phyloP scores from a whole-genome alignment of 176 grass and related monocot genomes.

The Oryza nivara region DNA sequence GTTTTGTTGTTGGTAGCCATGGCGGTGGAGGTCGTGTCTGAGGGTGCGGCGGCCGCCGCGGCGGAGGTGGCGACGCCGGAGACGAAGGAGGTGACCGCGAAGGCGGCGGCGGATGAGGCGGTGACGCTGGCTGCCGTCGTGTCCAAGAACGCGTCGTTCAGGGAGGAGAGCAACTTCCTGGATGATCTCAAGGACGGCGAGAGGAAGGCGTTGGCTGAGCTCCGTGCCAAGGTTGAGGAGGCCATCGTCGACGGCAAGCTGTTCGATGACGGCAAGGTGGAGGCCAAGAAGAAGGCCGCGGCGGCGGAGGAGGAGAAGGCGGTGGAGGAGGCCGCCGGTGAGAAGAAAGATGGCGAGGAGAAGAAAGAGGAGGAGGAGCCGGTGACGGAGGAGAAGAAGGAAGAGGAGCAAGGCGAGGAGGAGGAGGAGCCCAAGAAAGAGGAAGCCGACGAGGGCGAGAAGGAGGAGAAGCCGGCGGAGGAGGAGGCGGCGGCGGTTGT shows the following conservation, averaged over 20 bases:
- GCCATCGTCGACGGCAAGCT: conserved; percentile 62
- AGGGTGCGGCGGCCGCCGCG: background rate
- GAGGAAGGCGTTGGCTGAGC: conserved; percentile 75
- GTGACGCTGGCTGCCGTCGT: conserved; percentile 27
- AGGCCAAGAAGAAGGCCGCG: background rate
- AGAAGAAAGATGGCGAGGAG: background rate
- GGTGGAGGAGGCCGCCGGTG: background rate
- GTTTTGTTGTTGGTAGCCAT: background rate
- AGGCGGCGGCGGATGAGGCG: conserved; percentile 25
- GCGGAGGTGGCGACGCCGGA: background rate
- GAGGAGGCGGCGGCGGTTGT: background rate
- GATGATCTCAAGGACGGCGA: conserved; percentile 79
- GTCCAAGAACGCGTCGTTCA: conserved; percentile 66
- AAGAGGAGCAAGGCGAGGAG: conserved; percentile 15
- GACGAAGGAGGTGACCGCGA: conserved; percentile 31
- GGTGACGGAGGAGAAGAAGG: conserved; percentile 25
- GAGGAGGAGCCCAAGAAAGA: conserved; percentile 24
- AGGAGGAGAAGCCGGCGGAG: background rate
- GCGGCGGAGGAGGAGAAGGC: conserved; percentile 17
- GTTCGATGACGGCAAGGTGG: conserved; percentile 35
- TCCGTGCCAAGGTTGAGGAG: conserved; percentile 76
- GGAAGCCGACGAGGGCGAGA: conserved; percentile 5
- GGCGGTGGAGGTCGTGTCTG: conserved; percentile 50
- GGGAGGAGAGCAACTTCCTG: conserved; percentile 93
- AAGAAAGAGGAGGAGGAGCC: background rate